Evolutionary conservation across 768 basidiomycete genomes (phyloP), one percentile per base, ranked within the genome.

Genomic region (Daedaleopsis nitida): DNA sequence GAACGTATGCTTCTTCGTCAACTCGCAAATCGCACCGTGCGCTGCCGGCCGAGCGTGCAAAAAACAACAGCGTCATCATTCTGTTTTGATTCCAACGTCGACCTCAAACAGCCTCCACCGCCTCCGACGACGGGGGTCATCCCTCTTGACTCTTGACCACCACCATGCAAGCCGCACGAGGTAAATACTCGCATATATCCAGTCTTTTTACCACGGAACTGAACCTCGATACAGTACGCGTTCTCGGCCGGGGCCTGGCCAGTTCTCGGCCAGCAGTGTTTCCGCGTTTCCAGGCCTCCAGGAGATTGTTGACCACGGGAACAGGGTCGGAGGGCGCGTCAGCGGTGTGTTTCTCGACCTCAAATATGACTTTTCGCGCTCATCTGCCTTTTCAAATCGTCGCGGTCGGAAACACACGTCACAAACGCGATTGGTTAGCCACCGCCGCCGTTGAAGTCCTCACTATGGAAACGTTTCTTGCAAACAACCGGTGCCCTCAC

Each of bases 401-500:
- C 23, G 16, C 44, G 52, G 38, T 58, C 48, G 3, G 4, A 32
- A 32, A 32, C 27, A n/a, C n/a, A 32, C 27, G 27, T 32, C 27
- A 32, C 27, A 32, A 32, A 3, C 27, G 27, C 27, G 27, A 27
- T 49, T 13, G 47, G 21, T n/a, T 11, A 45, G 34, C 62, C 70
- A 9, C 69, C 70, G 11, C 70, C 68, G 2, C 60, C 69, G 11
- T 66, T 62, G n/a, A 66, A 57, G 8, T 59, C 63, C 24, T 73
- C 71, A 9, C 66, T 72, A 61, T 83, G 81, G 79, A 70, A 77
- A 51, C 67, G 72, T 0, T 77, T 80, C 44, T 63, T 82, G 21
- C 86, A 87, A 73, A 76, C 79, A 48, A 76, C 94, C 54, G 93
- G 92, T 5, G 83, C 91, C 32, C 80, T 87, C 34, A 91, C 93